phyloP scores from a whole-genome alignment of 805 yeast species.

The Myxozyma monticola region DNA sequence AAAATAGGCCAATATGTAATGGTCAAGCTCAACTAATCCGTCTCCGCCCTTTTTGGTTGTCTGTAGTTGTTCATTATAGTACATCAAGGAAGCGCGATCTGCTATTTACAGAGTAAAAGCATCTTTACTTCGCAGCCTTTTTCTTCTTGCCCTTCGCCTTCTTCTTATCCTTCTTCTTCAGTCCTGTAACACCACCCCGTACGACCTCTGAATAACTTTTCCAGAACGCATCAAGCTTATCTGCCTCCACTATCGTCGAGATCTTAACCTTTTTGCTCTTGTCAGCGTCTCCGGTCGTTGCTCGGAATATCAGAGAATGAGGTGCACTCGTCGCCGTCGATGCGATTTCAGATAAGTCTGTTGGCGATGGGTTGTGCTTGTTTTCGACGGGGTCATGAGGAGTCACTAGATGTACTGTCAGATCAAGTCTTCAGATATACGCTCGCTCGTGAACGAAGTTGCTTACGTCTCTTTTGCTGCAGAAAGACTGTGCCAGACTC shows the following conservation, averaged over 20 bases:
- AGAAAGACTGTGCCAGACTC: constrained; percentile 41
- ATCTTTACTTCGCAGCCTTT: constrained; percentile 39
- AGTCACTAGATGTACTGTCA: constrained; percentile 4
- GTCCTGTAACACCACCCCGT: constrained; percentile 70
- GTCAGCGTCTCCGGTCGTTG: constrained; percentile 57
- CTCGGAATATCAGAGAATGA: constrained; percentile 68
- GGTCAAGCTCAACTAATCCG: too few species aligned
- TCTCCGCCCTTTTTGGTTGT: constrained; percentile 12
- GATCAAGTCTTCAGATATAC: too few species aligned
- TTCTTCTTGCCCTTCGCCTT: constrained; percentile 58
- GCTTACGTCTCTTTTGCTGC: constrained; percentile 40
- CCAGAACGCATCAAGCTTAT: constrained; percentile 73
- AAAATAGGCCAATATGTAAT: too few species aligned
- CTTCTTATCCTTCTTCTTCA: constrained; percentile 80
- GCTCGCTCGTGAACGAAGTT: constrained; percentile 6
- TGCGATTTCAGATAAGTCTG: constrained; percentile 16
- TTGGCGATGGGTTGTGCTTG: constrained; percentile 17
- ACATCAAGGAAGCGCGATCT: constrained; percentile 51
- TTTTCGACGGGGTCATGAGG: constrained; percentile 21
- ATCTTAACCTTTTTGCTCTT: constrained; percentile 50
- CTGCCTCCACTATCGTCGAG: constrained; percentile 69
- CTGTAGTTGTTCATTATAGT: constrained; percentile 55
- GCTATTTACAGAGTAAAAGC: too few species aligned
- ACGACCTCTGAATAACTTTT: constrained; percentile 64
- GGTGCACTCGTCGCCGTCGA: constrained; percentile 32